Conservation (phyloP, 129 eudicot species). For the Calendula officinalis region DNA sequence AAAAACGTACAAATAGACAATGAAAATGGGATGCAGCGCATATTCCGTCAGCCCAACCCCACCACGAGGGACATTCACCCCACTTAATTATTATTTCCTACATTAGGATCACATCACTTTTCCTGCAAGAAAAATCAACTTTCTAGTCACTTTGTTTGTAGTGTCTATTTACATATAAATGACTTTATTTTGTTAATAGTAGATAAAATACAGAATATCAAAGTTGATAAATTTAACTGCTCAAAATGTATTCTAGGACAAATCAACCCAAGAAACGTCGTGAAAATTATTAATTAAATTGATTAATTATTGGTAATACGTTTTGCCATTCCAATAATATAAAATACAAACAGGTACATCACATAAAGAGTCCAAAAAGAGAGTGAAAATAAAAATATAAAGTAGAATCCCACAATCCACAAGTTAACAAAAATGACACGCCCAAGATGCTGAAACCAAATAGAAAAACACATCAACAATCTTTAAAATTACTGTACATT, state of each 20-base stretch:
- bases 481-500: slow-evolving; percentile 53
- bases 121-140: not conserved
- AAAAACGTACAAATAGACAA: not conserved
- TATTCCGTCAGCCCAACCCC: slow-evolving; percentile 18
- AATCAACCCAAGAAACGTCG: not conserved
- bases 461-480: slow-evolving; percentile 16
- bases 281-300: not conserved
- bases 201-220: not conserved
- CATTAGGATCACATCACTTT: not conserved
- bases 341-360: slow-evolving; percentile 5
- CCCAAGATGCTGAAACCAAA: slow-evolving; percentile 34
- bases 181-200: not conserved
- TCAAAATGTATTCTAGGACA: no score
- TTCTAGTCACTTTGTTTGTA: no score
- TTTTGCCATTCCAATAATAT: not conserved
- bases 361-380: slow-evolving; percentile 17
- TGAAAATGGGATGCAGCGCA: slow-evolving; percentile 30
- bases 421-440: slow-evolving; percentile 22
- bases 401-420: slow-evolving; percentile 9
- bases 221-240: no score
- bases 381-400: not conserved
- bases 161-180: not conserved
- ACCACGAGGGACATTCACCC: slow-evolving; percentile 14
- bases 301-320: slow-evolving; percentile 1
- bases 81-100: not conserved